phyloP scores from a whole-genome alignment of 2,329 filamentous ascomycete species.

The Aspergillus ibericus region DNA sequence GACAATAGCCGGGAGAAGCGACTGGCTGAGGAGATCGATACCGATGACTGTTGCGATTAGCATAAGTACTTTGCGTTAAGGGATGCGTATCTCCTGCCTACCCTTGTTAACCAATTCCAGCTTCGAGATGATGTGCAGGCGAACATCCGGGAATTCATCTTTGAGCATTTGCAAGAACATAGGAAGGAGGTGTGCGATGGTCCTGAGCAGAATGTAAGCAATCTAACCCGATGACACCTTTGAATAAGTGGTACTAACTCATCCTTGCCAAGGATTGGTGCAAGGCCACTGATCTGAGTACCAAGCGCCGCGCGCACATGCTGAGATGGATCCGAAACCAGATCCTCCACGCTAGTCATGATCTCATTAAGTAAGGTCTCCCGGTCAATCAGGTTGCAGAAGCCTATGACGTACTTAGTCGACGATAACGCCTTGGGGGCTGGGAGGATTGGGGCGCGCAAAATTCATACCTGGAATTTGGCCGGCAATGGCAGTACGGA shows the following conservation, averaged over 20 bases:
- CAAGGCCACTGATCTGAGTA: slow-evolving; percentile 94
- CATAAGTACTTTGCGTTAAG: neutral
- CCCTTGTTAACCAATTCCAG: slow-evolving; percentile 96
- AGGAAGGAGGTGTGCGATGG: slow-evolving; percentile 90
- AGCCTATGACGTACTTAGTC: slow-evolving; percentile 58
- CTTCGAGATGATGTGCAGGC: slow-evolving; percentile 99
- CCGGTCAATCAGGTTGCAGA: slow-evolving; percentile 86
- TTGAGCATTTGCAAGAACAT: slow-evolving; percentile 99
- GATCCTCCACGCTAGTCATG: slow-evolving; percentile 92
- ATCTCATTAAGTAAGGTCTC: slow-evolving; percentile 90
- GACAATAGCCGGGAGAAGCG: slow-evolving; percentile 92
- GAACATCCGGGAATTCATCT: slow-evolving; percentile 97
- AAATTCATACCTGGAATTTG: slow-evolving; percentile 75
- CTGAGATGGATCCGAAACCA: slow-evolving; percentile 93
- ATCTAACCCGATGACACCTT: neutral
- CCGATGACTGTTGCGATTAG: slow-evolving; percentile 70
- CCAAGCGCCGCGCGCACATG: slow-evolving; percentile 94
- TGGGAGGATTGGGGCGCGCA: too few species aligned
- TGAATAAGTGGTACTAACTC: slow-evolving; percentile 61
- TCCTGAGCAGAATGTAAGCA: slow-evolving; percentile 55
- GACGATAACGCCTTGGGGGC: neutral
- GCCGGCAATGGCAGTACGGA: slow-evolving; percentile 92
- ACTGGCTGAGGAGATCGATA: slow-evolving; percentile 94
- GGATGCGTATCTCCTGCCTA: slow-evolving; percentile 40
- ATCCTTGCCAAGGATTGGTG: slow-evolving; percentile 95